Conservation (phyloP, 352 stramenopile species). For the Phytophthora multivora region DNA sequence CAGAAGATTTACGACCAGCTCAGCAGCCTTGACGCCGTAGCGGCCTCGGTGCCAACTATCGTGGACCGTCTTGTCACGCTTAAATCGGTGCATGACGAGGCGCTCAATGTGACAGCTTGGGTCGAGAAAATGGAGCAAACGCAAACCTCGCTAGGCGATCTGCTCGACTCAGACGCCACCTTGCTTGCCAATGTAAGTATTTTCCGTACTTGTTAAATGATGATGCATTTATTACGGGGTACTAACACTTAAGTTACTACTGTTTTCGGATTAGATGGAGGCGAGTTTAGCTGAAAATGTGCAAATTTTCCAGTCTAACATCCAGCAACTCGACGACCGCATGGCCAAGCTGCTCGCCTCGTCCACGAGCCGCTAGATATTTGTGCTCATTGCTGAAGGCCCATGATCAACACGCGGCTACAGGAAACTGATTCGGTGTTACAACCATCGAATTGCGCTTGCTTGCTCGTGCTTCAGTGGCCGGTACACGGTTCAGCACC, state of each 20-base stretch:
- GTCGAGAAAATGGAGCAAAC: slow-evolving; percentile 70
- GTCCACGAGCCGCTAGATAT: slow-evolving; percentile 22
- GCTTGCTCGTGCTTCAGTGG: slow-evolving; percentile 37
- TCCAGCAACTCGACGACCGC: slow-evolving; percentile 74
- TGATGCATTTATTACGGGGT: slow-evolving; percentile 3
- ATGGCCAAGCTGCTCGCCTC: slow-evolving; percentile 55
- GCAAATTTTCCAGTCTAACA: slow-evolving; percentile 78
- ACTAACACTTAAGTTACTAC: slow-evolving; percentile 12
- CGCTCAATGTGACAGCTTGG: slow-evolving; percentile 47
- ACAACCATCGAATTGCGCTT: slow-evolving; percentile 40
- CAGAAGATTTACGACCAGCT: slow-evolving; percentile 78
- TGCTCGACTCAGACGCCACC: slow-evolving; percentile 67
- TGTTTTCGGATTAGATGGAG: slow-evolving; percentile 59
- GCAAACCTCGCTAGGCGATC: slow-evolving; percentile 52
- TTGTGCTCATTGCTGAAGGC: slow-evolving; percentile 11
- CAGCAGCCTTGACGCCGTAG: slow-evolving; percentile 59
- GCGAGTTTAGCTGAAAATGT: slow-evolving; percentile 74
- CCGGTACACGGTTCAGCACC: slow-evolving; percentile 43
- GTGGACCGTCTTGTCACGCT: slow-evolving; percentile 78
- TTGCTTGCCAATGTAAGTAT: slow-evolving; percentile 74
- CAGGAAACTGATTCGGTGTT: slow-evolving; percentile 17
- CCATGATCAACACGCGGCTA: slow-evolving; percentile 24
- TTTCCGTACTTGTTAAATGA: not conserved
- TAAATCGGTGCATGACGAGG: slow-evolving; percentile 76
- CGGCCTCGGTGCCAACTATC: slow-evolving; percentile 61